These are phyloP conservation scores for Malus domestica DNA, from an alignment of 306 rosid species.

Conservation along the genomic window ASM211411v1 NC_041793.1:33590001-33590500, in stretches of 20 bases:
- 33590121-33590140: conserved; percentile 17
- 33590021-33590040: neutral
- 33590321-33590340: conserved; percentile 65
- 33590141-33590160: conserved; percentile 73
- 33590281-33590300: conserved; percentile 2
- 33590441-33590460: conserved; percentile 28
- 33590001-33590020: neutral
- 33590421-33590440: conserved; percentile 24
- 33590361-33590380: conserved; percentile 89
- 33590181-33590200: conserved; percentile 86
- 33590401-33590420: conserved; percentile 47
- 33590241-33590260: conserved; percentile 69
- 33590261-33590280: neutral
- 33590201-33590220: conserved; percentile 72
- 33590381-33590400: conserved; percentile 97
- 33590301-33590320: conserved; percentile 13
- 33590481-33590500: conserved; percentile 71
- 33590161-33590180: conserved; percentile 90
- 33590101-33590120: neutral
- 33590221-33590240: conserved; percentile 93
- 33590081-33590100: conserved; percentile 1
- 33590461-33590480: conserved; percentile 37
- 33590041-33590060: neutral
- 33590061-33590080: neutral
- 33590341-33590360: conserved; percentile 86